These are phyloP conservation scores for Monilinia fructicola DNA, from an alignment of 2,329 filamentous ascomycete species.

Conservation along the genomic window DNA sequence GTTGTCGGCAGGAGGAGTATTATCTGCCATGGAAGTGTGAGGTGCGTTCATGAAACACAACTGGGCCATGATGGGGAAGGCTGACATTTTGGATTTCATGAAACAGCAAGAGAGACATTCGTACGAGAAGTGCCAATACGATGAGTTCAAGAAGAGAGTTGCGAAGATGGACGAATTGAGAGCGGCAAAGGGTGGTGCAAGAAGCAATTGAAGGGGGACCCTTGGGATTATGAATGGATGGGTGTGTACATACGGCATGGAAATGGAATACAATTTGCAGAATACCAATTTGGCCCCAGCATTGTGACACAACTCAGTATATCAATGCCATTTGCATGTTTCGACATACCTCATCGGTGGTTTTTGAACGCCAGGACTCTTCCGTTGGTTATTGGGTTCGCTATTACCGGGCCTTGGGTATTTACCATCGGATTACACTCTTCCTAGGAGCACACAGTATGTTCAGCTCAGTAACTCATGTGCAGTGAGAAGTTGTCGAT, in stretches of 20 bases:
- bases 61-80: not conserved
- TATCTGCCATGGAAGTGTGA: constrained; percentile 98
- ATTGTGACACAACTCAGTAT: not conserved
- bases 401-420: not conserved
- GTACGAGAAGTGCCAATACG: constrained; percentile 99
- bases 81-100: constrained; percentile 25
- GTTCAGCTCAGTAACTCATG: not conserved
- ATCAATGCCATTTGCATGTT: not conserved
- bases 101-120: constrained; percentile 89
- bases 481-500: not conserved
- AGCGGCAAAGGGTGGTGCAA: constrained; percentile 76
- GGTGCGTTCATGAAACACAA: constrained; percentile 54
- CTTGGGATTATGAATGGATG: not conserved
- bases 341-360: not conserved
- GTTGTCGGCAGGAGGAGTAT: constrained; percentile 86
- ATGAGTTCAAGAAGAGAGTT: constrained; percentile 97
- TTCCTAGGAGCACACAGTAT: not conserved
- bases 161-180: constrained; percentile 98
- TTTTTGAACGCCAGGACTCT: not conserved
- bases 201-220: constrained; percentile 67
- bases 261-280: constrained; percentile 26
- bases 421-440: not conserved
- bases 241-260: constrained; percentile 30
- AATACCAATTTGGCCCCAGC: constrained; percentile 7
- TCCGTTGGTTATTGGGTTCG: not conserved